Evolutionary conservation across 768 basidiomycete genomes (phyloP), one percentile per base, ranked within the genome.

Genomic region (Jaapia argillacea): DNA sequence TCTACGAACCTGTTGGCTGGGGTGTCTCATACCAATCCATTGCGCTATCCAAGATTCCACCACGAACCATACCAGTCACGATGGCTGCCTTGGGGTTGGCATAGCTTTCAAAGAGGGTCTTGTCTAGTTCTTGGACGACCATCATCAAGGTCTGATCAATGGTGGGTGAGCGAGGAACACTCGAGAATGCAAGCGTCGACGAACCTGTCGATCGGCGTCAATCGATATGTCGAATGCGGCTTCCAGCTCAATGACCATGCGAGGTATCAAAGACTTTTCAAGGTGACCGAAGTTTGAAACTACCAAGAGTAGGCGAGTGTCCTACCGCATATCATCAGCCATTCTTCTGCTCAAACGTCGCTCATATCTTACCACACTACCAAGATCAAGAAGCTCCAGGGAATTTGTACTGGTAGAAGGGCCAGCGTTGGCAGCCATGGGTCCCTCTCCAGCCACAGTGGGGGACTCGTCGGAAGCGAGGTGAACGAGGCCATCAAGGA

Each of bases 11-110:
- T 49, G 80, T 85, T 3, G 96, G 96, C 55, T 94, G 91, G 3
- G 85, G 81, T 0, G 88, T 90, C 51, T 91, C 85, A 53, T 81
- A 87, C 96, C 96, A 99, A 57, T 97, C 89, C 73, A 97, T 87
- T 24, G 72, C 66, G 22, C 68, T 68, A 41, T 85, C 75, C 23
- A 96, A 66, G 37, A 99, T 84, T 6, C 96, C 96, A 41, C 70
- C 67, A 22, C 81, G 77, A 28, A 97, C 67, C 40, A 88, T 79
- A 26, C 65, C 61, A 40, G 69, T 81, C 24, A 90, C 71, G 12
- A 64, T 63, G n/a, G 69, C 69, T n/a, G 82, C 70, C 58, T 91
- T 90, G 31, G 88, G 80, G 52, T 84, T 85, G 51, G 85, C 67
- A 57, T 89, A 96, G 41, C 85, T 81, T 44, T 89, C 81, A 55